A percentile compares a stretch with the other conserved stretches of the same genome.
Conservation (phyloP, 2,329 filamentous ascomycete species). For the Trichoderma sp. region DNA sequence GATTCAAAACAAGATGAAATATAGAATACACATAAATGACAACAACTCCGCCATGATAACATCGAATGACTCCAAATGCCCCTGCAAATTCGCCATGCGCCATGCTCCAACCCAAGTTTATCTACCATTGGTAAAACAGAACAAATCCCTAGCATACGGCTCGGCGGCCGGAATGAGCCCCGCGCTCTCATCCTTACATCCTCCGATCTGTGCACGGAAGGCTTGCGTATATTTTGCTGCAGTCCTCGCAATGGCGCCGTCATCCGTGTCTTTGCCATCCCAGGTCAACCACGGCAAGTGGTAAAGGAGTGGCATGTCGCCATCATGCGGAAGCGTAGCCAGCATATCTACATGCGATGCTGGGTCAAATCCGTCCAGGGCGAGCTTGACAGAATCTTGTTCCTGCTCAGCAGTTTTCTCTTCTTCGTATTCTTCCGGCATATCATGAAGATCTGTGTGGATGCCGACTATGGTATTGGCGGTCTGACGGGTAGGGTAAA, state of each 20-base stretch:
- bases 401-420: conserved; percentile 31
- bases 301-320: conserved; percentile 46
- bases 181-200: conserved; percentile 52
- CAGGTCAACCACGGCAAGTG: conserved; percentile 64
- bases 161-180: conserved; percentile 30
- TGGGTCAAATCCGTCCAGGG: conserved; percentile 44
- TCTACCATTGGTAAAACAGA: conserved; percentile 54
- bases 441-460: conserved; percentile 72
- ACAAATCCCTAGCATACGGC: conserved; percentile 61
- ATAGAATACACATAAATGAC: background rate
- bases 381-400: conserved; percentile 28
- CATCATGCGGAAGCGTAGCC: conserved; percentile 49
- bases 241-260: conserved; percentile 44
- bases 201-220: conserved; percentile 69
- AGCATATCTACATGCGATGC: conserved; percentile 50
- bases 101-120: conserved; percentile 10
- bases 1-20: conserved; percentile 4
- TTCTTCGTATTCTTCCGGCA: conserved; percentile 67
- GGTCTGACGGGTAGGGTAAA: conserved; percentile 70
- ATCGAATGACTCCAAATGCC: background rate
- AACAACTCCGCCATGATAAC: background rate
- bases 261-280: conserved; percentile 55
- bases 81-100: background rate
- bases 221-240: conserved; percentile 55
- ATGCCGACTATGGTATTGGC: conserved; percentile 65